Evolutionary conservation across 2,329 filamentous ascomycete genomes (phyloP), one percentile per base, ranked within the genome.

Genomic region (Pyrenochaeta sp.): DNA sequence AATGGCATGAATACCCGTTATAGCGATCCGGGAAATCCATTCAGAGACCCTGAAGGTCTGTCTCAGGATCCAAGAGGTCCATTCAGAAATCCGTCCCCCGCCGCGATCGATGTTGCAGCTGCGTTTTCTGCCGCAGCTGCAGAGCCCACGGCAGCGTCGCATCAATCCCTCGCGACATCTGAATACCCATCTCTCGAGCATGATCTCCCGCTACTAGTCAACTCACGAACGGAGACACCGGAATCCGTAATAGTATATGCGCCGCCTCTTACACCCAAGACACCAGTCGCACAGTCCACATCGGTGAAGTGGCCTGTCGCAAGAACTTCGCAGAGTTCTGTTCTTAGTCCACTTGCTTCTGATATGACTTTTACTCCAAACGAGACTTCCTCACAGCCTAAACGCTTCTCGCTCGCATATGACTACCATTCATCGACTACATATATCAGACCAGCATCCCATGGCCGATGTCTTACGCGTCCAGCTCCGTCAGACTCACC

Each of bases 151-250:
- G 51, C 37, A 10, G 54, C 55, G 22, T 39, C 61, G 5, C 59
- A 58, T 15, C 54, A 36, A 9, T 56, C 61, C 25, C 53, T 54
- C 3, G 47, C 57, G 3, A 46, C 42, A 24, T 28, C 39, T 5
- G 55, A 68, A 13, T 69, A 69, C 32, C 66, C 68, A 40, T 59
- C 71, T 0, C 56, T 72, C 47, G 72, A 74, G 45, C 66, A 72
- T 37, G 73, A 73, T 39, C 52, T 76, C 2, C 65, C 71, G 19
- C 60, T 76, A 3, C 68, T 69, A 19, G 67, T 76, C 5, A 69
- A 72, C 22, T 40, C 66, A 24, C 57, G 65, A 27, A 67, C 67
- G 7, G 72, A 74, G 44, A 74, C 72, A 3, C 66, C 67, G 15
- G 67, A 74, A 30, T 73, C 67, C 5, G 68, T 72, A 12, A 59